These are phyloP conservation scores for Castanopsis chinensis DNA, from an alignment of 306 rosid species.

Conservation along the genomic window DNA sequence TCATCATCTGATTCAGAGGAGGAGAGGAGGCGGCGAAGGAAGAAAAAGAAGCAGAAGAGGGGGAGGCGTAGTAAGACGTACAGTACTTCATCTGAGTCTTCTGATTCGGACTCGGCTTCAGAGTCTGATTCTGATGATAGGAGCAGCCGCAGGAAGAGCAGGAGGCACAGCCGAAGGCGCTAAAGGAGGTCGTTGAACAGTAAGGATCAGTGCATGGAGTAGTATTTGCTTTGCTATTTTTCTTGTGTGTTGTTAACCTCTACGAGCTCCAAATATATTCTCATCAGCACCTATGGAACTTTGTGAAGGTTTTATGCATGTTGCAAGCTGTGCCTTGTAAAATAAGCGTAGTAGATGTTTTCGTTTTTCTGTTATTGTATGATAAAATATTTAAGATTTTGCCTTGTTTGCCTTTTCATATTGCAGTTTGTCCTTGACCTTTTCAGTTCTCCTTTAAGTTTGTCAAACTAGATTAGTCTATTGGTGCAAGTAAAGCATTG, in stretches of 20 bases:
- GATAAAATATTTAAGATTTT: slow-evolving; percentile 14
- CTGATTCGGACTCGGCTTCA: slow-evolving; percentile 63
- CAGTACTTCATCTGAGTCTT: slow-evolving; percentile 80
- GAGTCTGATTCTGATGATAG: slow-evolving; percentile 79
- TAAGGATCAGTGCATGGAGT: slow-evolving; percentile 9
- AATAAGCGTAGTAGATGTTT: slow-evolving; percentile 24
- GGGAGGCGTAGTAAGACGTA: slow-evolving; percentile 56
- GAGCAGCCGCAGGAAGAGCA: slow-evolving; percentile 63
- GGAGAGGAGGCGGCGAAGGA: slow-evolving; percentile 64
- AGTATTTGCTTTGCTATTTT: neutral
- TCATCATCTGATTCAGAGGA: slow-evolving; percentile 86
- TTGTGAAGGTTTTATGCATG: slow-evolving; percentile 9
- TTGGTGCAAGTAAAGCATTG: neutral
- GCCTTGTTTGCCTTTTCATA: slow-evolving; percentile 15
- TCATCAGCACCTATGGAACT: neutral
- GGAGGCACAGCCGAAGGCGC: slow-evolving; percentile 57
- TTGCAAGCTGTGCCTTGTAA: slow-evolving; percentile 19
- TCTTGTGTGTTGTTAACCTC: neutral
- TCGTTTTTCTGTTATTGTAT: neutral
- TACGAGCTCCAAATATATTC: neutral
- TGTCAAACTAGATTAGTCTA: neutral
- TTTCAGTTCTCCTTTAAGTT: neutral
- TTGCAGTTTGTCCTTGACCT: slow-evolving; percentile 1
- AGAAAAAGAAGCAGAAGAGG: slow-evolving; percentile 70
- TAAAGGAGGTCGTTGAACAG: slow-evolving; percentile 19